phyloP scores from a whole-genome alignment of 768 basidiomycete genomes.

The Myochromella boudieri region DNA sequence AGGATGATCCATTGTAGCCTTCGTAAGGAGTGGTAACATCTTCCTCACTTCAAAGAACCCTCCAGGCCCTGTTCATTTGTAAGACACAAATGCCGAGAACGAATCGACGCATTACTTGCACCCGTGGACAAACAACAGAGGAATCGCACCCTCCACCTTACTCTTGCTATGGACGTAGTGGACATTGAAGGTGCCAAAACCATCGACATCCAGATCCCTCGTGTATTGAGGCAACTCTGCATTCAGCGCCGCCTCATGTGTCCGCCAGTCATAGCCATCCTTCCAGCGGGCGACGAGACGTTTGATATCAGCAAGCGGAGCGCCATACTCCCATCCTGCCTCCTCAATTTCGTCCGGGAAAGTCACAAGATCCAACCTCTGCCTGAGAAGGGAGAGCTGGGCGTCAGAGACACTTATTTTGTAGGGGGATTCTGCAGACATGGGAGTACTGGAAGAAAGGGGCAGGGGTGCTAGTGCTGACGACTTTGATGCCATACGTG shows the following conservation, averaged over 20 bases:
- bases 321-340: constrained; percentile 48
- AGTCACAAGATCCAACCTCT: constrained; percentile 45
- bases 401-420: constrained; percentile 44
- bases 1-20: constrained; percentile 41
- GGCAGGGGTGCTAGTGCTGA: too few relatives aligned
- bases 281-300: constrained; percentile 49
- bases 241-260: constrained; percentile 52
- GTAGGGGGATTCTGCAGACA: constrained; percentile 34
- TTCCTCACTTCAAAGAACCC: constrained; percentile 57
- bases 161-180: constrained; percentile 64
- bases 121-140: constrained; percentile 48
- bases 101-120: constrained; percentile 33
- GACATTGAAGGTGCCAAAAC: constrained; percentile 41
- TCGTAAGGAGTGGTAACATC: constrained; percentile 51
- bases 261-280: constrained; percentile 56
- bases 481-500: too few relatives aligned
- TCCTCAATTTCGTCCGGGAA: constrained; percentile 60
- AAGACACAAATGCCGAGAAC: neutral
- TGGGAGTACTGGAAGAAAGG: constrained; percentile 1
- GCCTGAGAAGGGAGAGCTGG: constrained; percentile 36
- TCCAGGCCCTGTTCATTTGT: constrained; percentile 51
- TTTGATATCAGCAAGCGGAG: constrained; percentile 46
- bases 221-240: constrained; percentile 56
- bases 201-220: constrained; percentile 48
- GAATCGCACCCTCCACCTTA: constrained; percentile 39